phyloP scores from a whole-genome alignment of 2,329 filamentous ascomycete species.

The Colletotrichum graminicola region DNA sequence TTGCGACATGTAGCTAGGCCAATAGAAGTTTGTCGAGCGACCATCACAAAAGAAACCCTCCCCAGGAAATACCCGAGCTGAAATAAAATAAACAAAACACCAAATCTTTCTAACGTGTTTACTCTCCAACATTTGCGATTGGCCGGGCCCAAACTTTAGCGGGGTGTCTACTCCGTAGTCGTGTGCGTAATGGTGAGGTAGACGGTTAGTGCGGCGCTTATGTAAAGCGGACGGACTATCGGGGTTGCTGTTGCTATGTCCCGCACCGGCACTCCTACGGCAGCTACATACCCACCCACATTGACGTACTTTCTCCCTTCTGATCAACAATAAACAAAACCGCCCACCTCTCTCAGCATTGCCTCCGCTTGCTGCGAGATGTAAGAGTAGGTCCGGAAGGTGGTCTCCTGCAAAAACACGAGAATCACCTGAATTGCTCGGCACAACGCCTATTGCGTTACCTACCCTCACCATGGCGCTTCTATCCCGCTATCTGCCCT shows the following conservation, averaged over 20 bases:
- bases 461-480: conserved; percentile 43
- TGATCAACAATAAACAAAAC: conserved; percentile 40
- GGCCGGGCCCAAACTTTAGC: conserved; percentile 8
- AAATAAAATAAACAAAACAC: background rate
- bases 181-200: conserved; percentile 22
- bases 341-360: background rate
- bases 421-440: conserved; percentile 30
- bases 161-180: conserved; percentile 27
- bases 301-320: conserved; percentile 26
- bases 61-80: background rate
- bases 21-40: conserved; percentile 1
- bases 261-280: conserved; percentile 29
- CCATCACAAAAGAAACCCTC: background rate
- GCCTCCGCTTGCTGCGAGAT: conserved; percentile 30
- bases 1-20: conserved; percentile 14
- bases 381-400: conserved; percentile 31
- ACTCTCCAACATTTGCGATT: background rate
- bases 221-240: conserved; percentile 29
- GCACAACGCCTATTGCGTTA: conserved; percentile 19
- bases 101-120: background rate
- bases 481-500: conserved; percentile 65
- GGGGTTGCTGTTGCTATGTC: conserved; percentile 20
- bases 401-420: conserved; percentile 35
- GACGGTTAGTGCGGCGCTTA: conserved; percentile 22
- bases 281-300: conserved; percentile 27